Evolutionary conservation across 2,329 filamentous ascomycete genomes (phyloP).

Genomic region (Ophidiomyces ophidiicola): DNA sequence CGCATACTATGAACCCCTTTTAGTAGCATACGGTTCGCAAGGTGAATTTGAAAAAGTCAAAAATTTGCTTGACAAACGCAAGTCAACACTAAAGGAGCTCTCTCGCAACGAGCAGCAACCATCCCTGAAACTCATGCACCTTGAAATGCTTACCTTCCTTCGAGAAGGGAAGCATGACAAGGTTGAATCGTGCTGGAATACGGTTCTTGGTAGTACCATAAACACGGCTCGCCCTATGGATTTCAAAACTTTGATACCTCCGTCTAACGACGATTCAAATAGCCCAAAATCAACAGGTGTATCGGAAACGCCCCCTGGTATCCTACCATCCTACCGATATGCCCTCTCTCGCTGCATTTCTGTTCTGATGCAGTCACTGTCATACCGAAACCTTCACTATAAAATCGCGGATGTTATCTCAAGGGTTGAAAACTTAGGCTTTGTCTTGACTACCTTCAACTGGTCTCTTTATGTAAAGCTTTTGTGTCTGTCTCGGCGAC

Average conservation of each 20-base stretch:
- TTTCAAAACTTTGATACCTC: slow-evolving; percentile 1
- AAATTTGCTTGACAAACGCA: slow-evolving; percentile 46
- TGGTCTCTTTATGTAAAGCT: slow-evolving; percentile 68
- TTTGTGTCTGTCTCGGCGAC: slow-evolving; percentile 49
- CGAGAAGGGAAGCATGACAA: slow-evolving; percentile 43
- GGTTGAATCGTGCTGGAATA: slow-evolving; percentile 55
- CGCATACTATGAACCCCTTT: slow-evolving; percentile 44
- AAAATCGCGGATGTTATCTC: slow-evolving; percentile 43
- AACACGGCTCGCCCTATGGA: slow-evolving; percentile 27
- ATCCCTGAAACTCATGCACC: slow-evolving; percentile 47
- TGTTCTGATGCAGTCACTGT: slow-evolving; percentile 42
- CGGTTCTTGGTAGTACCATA: slow-evolving; percentile 45
- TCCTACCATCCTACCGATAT: slow-evolving; percentile 35
- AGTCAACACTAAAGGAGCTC: slow-evolving; percentile 13
- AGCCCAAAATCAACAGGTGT: not conserved
- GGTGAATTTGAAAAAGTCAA: slow-evolving; percentile 39
- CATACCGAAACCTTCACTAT: slow-evolving; percentile 41
- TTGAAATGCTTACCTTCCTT: slow-evolving; percentile 57
- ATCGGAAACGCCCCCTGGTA: slow-evolving; percentile 7
- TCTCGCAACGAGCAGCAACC: slow-evolving; percentile 13
- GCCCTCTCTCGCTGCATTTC: slow-evolving; percentile 39
- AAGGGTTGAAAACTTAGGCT: slow-evolving; percentile 53
- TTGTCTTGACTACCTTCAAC: slow-evolving; percentile 59
- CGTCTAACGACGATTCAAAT: not conserved
- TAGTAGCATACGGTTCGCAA: slow-evolving; percentile 42